phyloP scores from a whole-genome alignment of 352 stramenopile genomes.

The Globisporangium radiosum region DNA sequence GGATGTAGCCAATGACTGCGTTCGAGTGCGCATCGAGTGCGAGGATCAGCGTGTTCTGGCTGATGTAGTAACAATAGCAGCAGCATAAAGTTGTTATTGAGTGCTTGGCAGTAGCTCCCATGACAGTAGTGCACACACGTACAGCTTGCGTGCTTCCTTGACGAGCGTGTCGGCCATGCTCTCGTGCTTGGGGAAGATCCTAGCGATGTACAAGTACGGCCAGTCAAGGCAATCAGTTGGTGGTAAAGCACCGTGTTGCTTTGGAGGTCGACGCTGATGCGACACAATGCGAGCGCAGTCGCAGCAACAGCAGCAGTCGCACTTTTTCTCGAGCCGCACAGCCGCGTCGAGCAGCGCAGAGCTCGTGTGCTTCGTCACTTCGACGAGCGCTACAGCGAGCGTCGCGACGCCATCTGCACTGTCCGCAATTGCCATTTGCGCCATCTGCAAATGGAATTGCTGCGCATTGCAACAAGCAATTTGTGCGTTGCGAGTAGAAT shows the following conservation, averaged over 20 bases:
- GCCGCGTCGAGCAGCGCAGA: conserved; percentile 6
- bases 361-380: conserved; percentile 9
- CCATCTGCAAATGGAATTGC: too few species aligned
- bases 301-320: neutral
- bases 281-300: too few species aligned
- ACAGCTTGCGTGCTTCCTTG: conserved; percentile 10
- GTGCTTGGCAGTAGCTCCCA: neutral
- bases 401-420: too few species aligned
- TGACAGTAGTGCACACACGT: neutral
- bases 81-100: neutral
- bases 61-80: neutral
- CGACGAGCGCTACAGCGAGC: conserved; percentile 2
- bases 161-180: conserved; percentile 11
- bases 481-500: neutral
- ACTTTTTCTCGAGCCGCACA: conserved; percentile 13
- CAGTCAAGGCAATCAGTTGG: too few species aligned
- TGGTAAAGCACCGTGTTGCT: too few species aligned
- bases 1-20: conserved; percentile 31
- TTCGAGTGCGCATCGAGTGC: conserved; percentile 16
- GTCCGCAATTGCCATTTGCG: too few species aligned
- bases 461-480: neutral
- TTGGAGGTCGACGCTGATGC: too few species aligned
- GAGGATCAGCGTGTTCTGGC: conserved; percentile 33
- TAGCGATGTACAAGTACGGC: neutral
- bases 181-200: conserved; percentile 14